Base-by-base conservation (phyloP, 768 basidiomycete genomes). In the Lentinula aciculospora region DNA sequence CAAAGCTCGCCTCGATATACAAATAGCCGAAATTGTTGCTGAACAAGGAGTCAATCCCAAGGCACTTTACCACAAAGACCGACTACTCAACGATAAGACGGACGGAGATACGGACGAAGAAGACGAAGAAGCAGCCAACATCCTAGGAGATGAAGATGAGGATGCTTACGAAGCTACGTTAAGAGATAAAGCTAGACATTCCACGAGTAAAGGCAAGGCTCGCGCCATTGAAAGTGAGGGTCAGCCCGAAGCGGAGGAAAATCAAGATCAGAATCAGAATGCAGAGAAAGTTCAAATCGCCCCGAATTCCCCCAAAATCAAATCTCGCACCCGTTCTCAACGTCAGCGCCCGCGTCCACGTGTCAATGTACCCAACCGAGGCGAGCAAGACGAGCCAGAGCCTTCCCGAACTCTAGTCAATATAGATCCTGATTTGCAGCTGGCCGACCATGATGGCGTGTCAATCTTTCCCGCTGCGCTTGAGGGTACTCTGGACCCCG, bases 11-110 rank as follows among this genome's bases (percentile, higher is more conserved):
- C 71, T 81, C 36, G 70, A 82, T 51, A 27, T 6, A 10, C 56
- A 59, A n/a, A 80, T 83, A 50, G 60, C 62, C 0, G 31, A 60
- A 19, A 61, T 69, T 13, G 73, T 68, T 10, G 53, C 58, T 23
- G 17, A 36, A 29, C 47, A 68, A 12, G 40, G 28, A 4, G 17
- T 28, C 45, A 66, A 67, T 27, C 67, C 73, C 19, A 61, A 53
- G 9, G 59, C 40, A 13, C 68, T 71, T 32, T 69, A 71, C 27
- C 58, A 48, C 3, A 73, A 71, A 64, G 45, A 61, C 1, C 29
- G 65, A 62, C 51, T 68, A 65, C 59, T 65, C 64, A 53, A 10
- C 8, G 5, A 21, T 9, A 17, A 67, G 48, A 59, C 54, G 58
- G 44, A 60, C 29, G 34, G 47, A 45, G n/a, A 50, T 51, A 21